These are phyloP conservation scores for Nematodospora valgi DNA, from an alignment of 805 yeast species.

Conservation along the genomic window DNA sequence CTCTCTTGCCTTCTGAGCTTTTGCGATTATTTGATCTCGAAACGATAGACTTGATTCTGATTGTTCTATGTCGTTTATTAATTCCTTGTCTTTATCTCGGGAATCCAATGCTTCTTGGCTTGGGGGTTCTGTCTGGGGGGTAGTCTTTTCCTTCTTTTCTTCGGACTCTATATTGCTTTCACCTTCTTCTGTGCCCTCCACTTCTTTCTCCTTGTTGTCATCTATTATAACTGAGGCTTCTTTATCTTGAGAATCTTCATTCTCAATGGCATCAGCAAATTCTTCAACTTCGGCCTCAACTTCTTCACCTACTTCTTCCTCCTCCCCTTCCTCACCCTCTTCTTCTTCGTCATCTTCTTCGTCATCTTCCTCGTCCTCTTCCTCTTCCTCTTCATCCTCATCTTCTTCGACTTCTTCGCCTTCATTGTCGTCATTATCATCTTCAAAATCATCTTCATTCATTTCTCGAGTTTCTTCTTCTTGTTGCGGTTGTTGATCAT, in stretches of 20 bases:
- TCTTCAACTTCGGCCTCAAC: conserved; percentile 18
- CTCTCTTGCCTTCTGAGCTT: conserved; percentile 49
- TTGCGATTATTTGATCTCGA: conserved; percentile 30
- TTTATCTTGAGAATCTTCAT: no score
- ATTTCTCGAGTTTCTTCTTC: conserved; percentile 9
- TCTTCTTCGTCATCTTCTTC: conserved; percentile 16
- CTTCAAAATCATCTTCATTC: conserved; percentile 12
- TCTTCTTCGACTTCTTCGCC: conserved; percentile 23
- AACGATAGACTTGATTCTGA: conserved; percentile 10
- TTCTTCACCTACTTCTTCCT: conserved; percentile 16
- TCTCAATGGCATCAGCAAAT: conserved; percentile 14
- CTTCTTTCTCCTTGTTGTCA: no score
- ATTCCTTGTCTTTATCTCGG: background rate
- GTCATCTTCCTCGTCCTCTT: conserved; percentile 15
- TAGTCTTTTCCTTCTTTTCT: conserved; percentile 15
- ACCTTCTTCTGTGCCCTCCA: conserved; percentile 15
- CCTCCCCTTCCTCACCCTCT: conserved; percentile 11
- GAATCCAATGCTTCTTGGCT: conserved; percentile 5
- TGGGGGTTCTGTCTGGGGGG: conserved; percentile 6
- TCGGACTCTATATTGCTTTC: conserved; percentile 17
- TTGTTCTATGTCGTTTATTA: background rate
- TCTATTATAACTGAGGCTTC: no score
- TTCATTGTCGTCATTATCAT: conserved; percentile 23
- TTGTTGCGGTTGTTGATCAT: conserved; percentile 13
- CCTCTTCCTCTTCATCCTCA: conserved; percentile 19